Evolutionary conservation across 1,139 yeast species (phyloP), one percentile per base, ranked within the genome.

Genomic region (Taphrina populina): DNA sequence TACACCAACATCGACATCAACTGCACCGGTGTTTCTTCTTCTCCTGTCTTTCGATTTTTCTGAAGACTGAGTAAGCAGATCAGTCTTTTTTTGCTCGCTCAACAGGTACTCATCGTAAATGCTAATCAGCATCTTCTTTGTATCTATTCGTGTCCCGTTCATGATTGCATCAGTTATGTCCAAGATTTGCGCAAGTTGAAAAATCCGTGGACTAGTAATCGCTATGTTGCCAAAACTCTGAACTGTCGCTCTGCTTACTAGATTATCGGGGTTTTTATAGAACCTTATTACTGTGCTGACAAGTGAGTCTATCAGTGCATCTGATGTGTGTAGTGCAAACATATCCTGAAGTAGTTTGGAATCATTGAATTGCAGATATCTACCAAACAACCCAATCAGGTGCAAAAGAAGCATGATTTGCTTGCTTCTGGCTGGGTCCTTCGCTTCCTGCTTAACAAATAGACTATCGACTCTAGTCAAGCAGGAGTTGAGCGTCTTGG

Each of bases 361-460:
- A 17, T 65, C 67, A 57, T 81, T 84, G 57, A 86, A 75, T 17
- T 78, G 71, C 63, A 92, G 83, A 62, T 77, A 78, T 51, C 83
- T 74, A 0, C 90, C 94, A 69, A 87, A 79, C 51, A 78, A 77
- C 0, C 95, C 88, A 8, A 85, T 65, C 20, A 87, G 69, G 63
- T 79, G 79, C 1, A 87, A 66, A 4, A 87, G 67, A 60, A 84
- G 75, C n/a, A 74, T 74, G 2, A 82, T 63, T 62, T 77, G 46
- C 15, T 49, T 80, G 0, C 75, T 71, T 53, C 79, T 83, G 3
- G 69, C 62, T 2, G 58, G 44, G 5, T 63, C 64, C 20, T 43
- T 24, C 2, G 10, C 19, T 2, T 17, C 20, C 4, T 11, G 24
- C 8, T 34, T 20, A n/a, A n/a, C 24, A n/a, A n/a, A 26, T 13